Conservation (phyloP, 768 basidiomycete species). For the Tylopilus plumbeoviolaceoides region DNA sequence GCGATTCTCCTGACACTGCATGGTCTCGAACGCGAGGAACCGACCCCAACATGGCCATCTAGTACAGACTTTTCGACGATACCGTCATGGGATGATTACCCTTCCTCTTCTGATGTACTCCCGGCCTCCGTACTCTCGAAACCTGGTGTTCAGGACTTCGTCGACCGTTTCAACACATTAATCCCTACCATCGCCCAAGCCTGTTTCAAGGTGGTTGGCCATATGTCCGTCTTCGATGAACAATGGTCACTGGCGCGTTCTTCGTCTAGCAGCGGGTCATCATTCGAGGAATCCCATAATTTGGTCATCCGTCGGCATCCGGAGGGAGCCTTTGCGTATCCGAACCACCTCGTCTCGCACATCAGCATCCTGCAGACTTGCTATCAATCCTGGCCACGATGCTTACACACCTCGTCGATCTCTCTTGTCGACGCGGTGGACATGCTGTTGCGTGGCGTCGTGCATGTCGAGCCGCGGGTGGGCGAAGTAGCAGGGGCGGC, state of each 20-base stretch:
- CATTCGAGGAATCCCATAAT: slow-evolving; percentile 69
- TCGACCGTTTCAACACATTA: slow-evolving; percentile 58
- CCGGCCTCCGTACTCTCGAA: slow-evolving; percentile 54
- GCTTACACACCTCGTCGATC: slow-evolving; percentile 52
- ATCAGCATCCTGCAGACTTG: slow-evolving; percentile 71
- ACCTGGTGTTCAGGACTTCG: slow-evolving; percentile 66
- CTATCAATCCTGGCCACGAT: slow-evolving; percentile 84
- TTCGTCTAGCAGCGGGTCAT: slow-evolving; percentile 32
- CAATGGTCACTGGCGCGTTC: slow-evolving; percentile 68
- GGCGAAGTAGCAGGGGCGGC: slow-evolving; percentile 65
- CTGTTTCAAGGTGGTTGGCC: slow-evolving; percentile 62
- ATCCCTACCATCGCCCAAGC: slow-evolving; percentile 53
- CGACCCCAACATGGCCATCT: slow-evolving; percentile 75
- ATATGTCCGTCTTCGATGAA: slow-evolving; percentile 82
- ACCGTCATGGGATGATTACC: slow-evolving; percentile 59
- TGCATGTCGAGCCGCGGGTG: slow-evolving; percentile 78
- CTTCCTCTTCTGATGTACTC: slow-evolving; percentile 61
- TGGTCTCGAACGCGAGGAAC: slow-evolving; percentile 66
- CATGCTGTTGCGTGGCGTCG: slow-evolving; percentile 75
- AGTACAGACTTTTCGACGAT: slow-evolving; percentile 59
- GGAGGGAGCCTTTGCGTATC: slow-evolving; percentile 64
- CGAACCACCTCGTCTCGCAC: slow-evolving; percentile 52
- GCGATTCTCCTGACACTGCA: slow-evolving; percentile 73
- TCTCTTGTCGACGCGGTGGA: slow-evolving; percentile 62
- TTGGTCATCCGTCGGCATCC: slow-evolving; percentile 64